Evolutionary conservation across 2,329 filamentous ascomycete species (phyloP).

Genomic region (Gnomoniopsis sp.): DNA sequence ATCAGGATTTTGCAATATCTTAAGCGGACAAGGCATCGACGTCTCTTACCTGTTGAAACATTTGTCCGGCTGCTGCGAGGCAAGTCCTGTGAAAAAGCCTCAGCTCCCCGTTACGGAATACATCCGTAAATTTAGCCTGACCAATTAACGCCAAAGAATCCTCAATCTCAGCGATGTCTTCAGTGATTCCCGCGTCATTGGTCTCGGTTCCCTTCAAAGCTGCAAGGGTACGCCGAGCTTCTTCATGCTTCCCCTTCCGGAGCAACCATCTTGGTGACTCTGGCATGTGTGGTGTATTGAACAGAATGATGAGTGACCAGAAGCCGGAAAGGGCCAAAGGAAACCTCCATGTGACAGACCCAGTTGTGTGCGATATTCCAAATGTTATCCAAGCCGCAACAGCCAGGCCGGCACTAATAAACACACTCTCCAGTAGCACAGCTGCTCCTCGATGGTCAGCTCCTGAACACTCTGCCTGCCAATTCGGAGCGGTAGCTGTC

Average conservation of each 20-base stretch:
- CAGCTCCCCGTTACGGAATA: slow-evolving; percentile 20
- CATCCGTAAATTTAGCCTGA: slow-evolving; percentile 16
- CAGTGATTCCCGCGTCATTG: background rate
- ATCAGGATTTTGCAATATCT: background rate
- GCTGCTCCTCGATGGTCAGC: slow-evolving; percentile 57
- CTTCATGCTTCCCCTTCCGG: slow-evolving; percentile 38
- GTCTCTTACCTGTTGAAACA: slow-evolving; percentile 19
- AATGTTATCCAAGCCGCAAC: slow-evolving; percentile 61
- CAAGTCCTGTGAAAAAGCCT: slow-evolving; percentile 22
- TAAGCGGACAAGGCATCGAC: background rate
- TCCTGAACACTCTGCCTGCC: slow-evolving; percentile 58
- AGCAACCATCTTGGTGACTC: slow-evolving; percentile 49
- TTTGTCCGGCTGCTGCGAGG: slow-evolving; percentile 19
- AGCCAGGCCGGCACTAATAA: slow-evolving; percentile 56
- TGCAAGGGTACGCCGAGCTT: slow-evolving; percentile 41
- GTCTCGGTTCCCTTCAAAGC: slow-evolving; percentile 25
- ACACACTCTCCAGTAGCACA: slow-evolving; percentile 58
- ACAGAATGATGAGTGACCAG: slow-evolving; percentile 57
- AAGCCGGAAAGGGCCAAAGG: slow-evolving; percentile 56
- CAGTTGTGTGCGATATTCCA: slow-evolving; percentile 50
- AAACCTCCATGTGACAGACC: slow-evolving; percentile 55
- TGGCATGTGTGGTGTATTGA: slow-evolving; percentile 43
- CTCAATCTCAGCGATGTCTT: background rate
- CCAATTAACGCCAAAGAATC: background rate
- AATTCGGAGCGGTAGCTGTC: slow-evolving; percentile 51